Evolutionary conservation across 495 filamentous ascomycete genomes (phyloP).

Genomic region (Lindgomyces ingoldianus): DNA sequence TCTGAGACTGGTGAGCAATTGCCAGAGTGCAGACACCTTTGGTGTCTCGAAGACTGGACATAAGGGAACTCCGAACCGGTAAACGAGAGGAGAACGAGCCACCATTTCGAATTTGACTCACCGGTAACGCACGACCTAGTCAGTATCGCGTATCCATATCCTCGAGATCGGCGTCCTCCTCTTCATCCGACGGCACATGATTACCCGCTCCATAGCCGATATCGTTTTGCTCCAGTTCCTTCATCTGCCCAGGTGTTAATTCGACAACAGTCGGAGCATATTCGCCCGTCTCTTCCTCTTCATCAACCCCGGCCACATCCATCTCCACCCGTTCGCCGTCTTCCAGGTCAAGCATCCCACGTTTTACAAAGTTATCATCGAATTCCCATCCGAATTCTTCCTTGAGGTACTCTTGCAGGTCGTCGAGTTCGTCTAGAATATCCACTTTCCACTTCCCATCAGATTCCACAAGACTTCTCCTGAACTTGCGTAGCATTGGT

Average conservation of each 20-base stretch:
- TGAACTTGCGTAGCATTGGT: slow-evolving; percentile 56
- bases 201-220: slow-evolving; percentile 7
- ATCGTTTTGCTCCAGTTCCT: slow-evolving; percentile 27
- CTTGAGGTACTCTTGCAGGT: slow-evolving; percentile 58
- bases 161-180: slow-evolving; percentile 43
- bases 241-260: slow-evolving; percentile 48
- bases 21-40: no score
- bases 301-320: slow-evolving; percentile 72
- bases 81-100: not conserved
- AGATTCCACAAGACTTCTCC: slow-evolving; percentile 42
- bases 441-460: slow-evolving; percentile 36
- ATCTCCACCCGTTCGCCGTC: slow-evolving; percentile 78
- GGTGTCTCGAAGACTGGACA: not conserved
- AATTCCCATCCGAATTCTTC: slow-evolving; percentile 67
- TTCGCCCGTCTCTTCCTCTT: slow-evolving; percentile 82
- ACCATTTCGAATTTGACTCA: slow-evolving; percentile 7
- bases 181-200: slow-evolving; percentile 19
- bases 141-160: slow-evolving; percentile 46
- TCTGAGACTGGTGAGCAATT: no score
- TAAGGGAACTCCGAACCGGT: not conserved
- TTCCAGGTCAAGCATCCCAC: slow-evolving; percentile 69
- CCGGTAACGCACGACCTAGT: slow-evolving; percentile 23
- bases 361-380: slow-evolving; percentile 57
- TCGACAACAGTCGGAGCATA: slow-evolving; percentile 84
- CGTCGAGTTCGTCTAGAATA: slow-evolving; percentile 56